A percentile compares a stretch with the other conserved stretches of the same genome.
phyloP scores from a whole-genome alignment of 2,329 filamentous ascomycete species.

The Fusarium albosuccineum region DNA sequence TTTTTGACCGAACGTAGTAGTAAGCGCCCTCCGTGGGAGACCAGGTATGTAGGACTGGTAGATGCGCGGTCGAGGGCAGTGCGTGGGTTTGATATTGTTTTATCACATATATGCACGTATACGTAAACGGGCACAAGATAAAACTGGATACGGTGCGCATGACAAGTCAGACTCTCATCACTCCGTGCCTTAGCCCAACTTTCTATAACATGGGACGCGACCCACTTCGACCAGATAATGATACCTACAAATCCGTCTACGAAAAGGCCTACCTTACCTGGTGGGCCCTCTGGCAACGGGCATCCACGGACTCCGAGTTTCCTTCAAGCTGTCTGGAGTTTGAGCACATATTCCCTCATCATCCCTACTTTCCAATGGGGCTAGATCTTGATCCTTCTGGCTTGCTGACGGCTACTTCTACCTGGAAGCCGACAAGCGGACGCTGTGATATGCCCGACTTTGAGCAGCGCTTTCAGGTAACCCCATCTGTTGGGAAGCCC shows the following conservation, averaged over 20 bases:
- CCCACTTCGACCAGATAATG: neutral
- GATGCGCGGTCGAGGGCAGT: too few relatives aligned
- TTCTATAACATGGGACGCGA: too few relatives aligned
- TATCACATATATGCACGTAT: too few relatives aligned
- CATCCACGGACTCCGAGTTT: neutral
- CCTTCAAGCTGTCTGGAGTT: neutral
- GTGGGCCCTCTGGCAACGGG: neutral
- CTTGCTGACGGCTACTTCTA: neutral
- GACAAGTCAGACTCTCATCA: too few relatives aligned
- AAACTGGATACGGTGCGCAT: too few relatives aligned
- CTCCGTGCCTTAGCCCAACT: too few relatives aligned
- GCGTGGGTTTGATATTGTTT: too few relatives aligned
- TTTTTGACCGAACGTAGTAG: too few relatives aligned
- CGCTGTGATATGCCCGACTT: neutral
- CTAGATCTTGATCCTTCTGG: conserved; percentile 1
- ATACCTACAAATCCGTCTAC: neutral
- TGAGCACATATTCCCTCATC: neutral
- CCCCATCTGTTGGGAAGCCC: neutral
- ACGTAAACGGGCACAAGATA: too few relatives aligned
- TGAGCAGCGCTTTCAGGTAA: neutral
- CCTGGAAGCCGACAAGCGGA: neutral
- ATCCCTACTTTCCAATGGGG: conserved; percentile 1
- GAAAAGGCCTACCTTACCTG: neutral
- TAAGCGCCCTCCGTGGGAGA: too few relatives aligned
- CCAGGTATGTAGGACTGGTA: too few relatives aligned